A percentile compares a stretch with the other conserved stretches of the same genome.
phyloP scores from a whole-genome alignment of 345 rosid genomes.

The Boechera stricta region DNA sequence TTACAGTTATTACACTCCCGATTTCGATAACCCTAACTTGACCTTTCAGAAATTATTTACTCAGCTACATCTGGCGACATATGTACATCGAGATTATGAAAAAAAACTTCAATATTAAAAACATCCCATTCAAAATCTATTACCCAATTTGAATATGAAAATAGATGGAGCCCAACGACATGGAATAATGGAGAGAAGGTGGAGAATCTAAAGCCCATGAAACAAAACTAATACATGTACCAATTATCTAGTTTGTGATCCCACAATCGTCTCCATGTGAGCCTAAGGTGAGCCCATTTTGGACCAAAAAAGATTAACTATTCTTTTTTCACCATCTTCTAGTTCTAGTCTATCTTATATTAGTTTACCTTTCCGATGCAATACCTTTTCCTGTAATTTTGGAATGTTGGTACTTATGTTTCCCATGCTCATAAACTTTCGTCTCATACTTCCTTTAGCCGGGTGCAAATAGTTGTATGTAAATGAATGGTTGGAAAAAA shows the following conservation, averaged over 20 bases:
- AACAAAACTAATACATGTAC: neutral
- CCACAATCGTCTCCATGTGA: neutral
- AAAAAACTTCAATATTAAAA: too few relatives aligned
- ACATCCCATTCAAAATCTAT: neutral
- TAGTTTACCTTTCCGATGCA: neutral
- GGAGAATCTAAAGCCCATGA: slow-evolving; percentile 1
- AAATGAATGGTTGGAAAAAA: too few relatives aligned
- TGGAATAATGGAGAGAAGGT: neutral
- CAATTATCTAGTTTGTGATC: neutral
- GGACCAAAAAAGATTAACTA: neutral
- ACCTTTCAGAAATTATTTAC: too few relatives aligned
- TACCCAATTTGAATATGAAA: neutral
- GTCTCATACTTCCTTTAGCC: too few relatives aligned
- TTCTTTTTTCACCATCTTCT: too few relatives aligned
- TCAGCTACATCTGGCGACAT: too few relatives aligned
- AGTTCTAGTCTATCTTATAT: too few relatives aligned
- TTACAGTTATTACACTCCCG: too few relatives aligned
- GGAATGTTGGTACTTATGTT: neutral
- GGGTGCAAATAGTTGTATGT: too few relatives aligned
- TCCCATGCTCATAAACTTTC: too few relatives aligned
- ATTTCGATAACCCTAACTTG: too few relatives aligned
- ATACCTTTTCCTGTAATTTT: neutral
- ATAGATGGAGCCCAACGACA: neutral
- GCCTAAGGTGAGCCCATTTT: slow-evolving; percentile 12
- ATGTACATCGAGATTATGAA: too few relatives aligned